Evolutionary conservation across 768 basidiomycete genomes (phyloP).

Genomic region (Crassisporium funariophilum): DNA sequence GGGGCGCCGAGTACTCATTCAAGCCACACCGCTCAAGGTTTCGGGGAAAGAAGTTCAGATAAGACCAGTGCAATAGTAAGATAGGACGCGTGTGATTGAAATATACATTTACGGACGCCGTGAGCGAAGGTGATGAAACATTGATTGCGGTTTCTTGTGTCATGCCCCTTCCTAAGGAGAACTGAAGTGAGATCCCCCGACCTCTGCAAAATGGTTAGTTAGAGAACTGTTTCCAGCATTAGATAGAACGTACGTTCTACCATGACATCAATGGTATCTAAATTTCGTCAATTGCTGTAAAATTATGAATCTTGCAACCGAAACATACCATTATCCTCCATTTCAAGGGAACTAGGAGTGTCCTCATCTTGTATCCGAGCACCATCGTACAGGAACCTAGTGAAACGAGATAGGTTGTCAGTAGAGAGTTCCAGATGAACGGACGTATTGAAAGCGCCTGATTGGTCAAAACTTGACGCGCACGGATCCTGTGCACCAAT

Average conservation of each 20-base stretch:
- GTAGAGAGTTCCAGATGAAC: conserved; percentile 8
- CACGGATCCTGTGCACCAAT: conserved; percentile 4
- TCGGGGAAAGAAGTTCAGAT: no score
- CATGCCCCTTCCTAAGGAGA: conserved; percentile 11
- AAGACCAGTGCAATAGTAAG: background rate
- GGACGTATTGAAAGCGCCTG: conserved; percentile 1
- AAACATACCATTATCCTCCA: conserved; percentile 83
- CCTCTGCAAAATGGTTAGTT: conserved; percentile 35
- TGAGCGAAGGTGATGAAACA: conserved; percentile 9
- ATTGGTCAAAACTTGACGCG: background rate
- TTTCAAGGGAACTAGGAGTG: conserved; percentile 80
- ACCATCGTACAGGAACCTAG: conserved; percentile 91
- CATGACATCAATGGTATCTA: conserved; percentile 96
- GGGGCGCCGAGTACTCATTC: no score
- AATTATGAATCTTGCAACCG: conserved; percentile 2
- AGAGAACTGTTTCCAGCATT: conserved; percentile 5
- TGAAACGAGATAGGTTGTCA: conserved; percentile 4
- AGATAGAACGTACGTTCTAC: conserved; percentile 77
- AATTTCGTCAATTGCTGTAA: conserved; percentile 7
- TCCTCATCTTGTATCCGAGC: conserved; percentile 84
- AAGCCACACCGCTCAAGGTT: no score
- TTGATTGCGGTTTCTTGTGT: conserved; percentile 12
- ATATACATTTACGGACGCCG: background rate
- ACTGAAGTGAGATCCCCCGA: conserved; percentile 39
- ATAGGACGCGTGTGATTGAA: background rate